Percentiles rank a stretch among this genome's conserved stretches.
phyloP scores from a whole-genome alignment of 2,329 filamentous ascomycete species.

The Corynespora cassiicola region DNA sequence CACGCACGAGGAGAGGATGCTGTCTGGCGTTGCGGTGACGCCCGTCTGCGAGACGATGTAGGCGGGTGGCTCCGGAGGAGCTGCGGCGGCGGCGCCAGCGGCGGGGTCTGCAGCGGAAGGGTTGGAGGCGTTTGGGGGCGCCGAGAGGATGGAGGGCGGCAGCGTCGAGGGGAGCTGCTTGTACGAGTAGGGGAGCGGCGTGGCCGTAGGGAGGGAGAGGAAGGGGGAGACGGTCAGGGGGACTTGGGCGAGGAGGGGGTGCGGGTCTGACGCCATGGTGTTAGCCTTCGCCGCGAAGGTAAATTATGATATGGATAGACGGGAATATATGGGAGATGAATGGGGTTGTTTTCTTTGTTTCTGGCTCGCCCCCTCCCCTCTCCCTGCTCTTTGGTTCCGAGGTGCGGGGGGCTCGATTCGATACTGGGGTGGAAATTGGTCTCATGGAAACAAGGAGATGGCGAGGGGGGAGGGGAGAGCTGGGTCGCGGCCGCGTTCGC shows the following conservation, averaged over 20 bases:
- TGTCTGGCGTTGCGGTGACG: constrained; percentile 81
- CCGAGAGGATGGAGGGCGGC: constrained; percentile 71
- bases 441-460: too few species aligned
- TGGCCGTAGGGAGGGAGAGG: constrained; percentile 85
- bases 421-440: too few species aligned
- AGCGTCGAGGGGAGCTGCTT: constrained; percentile 86
- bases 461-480: too few species aligned
- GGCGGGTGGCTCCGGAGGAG: constrained; percentile 38
- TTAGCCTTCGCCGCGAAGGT: too few species aligned
- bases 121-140: constrained; percentile 29
- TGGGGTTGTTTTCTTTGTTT: too few species aligned
- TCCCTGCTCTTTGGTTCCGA: too few species aligned
- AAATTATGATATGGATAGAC: too few species aligned
- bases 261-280: constrained; percentile 63
- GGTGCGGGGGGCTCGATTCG: too few species aligned
- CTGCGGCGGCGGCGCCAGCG: not conserved
- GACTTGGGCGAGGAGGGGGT: constrained; percentile 89
- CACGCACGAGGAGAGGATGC: constrained; percentile 82
- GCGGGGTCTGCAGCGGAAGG: constrained; percentile 7
- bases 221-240: constrained; percentile 94
- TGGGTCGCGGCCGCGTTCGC: too few species aligned
- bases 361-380: too few species aligned
- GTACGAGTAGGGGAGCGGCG: constrained; percentile 95
- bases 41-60: constrained; percentile 80
- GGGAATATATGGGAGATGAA: not conserved